phyloP scores from a whole-genome alignment of 176 grass and related monocot genomes.

The Aegilops bicornis region DNA sequence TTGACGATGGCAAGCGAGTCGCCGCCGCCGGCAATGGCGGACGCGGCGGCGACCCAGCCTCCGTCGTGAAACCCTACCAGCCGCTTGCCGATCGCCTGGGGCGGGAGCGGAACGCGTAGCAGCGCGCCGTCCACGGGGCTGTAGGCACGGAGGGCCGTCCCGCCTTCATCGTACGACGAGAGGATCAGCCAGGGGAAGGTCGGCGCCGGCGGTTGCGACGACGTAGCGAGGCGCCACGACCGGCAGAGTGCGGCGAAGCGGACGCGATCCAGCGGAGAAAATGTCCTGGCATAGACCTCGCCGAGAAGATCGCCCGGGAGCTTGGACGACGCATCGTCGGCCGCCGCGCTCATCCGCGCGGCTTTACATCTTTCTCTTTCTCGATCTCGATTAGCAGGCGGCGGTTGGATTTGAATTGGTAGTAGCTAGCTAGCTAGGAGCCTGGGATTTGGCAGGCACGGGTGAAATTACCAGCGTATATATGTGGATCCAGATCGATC shows the following conservation, averaged over 20 bases:
- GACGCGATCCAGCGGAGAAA: neutral
- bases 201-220: neutral
- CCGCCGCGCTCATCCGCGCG: too few species aligned
- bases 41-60: neutral
- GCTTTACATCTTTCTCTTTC: too few species aligned
- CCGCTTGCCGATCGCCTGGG: neutral
- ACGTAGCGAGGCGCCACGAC: neutral
- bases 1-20: neutral
- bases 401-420: too few species aligned
- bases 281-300: neutral
- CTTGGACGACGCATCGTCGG: neutral
- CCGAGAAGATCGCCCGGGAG: neutral
- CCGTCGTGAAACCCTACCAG: neutral
- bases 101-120: neutral
- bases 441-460: too few species aligned
- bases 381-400: too few species aligned
- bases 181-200: neutral
- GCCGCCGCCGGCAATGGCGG: too few species aligned
- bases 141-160: neutral
- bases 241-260: neutral
- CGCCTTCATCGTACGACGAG: neutral
- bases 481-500: too few species aligned
- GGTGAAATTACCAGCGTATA: too few species aligned
- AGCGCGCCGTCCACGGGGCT: neutral
- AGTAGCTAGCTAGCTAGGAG: too few species aligned